Conservation (phyloP, 2,329 filamentous ascomycete genomes). For the Cercospora sp. region DNA sequence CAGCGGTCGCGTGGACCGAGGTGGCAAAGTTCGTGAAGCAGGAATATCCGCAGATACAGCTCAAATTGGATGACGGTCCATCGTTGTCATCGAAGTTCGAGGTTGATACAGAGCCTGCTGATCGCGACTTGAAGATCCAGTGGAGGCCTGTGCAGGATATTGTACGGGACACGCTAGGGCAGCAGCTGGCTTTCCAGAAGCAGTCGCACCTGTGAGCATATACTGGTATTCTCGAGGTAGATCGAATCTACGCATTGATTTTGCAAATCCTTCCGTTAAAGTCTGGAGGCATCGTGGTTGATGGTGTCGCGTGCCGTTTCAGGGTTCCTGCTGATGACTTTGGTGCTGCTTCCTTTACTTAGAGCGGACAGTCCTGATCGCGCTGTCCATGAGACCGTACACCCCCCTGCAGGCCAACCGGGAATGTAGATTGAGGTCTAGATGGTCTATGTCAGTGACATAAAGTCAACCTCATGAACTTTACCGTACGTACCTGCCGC, state of each 20-base stretch:
- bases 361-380: too few relatives aligned
- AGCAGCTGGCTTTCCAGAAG: slow-evolving; percentile 11
- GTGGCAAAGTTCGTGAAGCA: slow-evolving; percentile 23
- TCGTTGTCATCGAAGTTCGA: slow-evolving; percentile 9
- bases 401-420: neutral
- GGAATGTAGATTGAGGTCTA: neutral
- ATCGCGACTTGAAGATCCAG: slow-evolving; percentile 25
- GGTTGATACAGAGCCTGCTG: slow-evolving; percentile 22
- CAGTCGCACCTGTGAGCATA: slow-evolving; percentile 3
- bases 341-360: neutral
- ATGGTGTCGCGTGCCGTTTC: neutral
- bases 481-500: neutral
- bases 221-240: neutral
- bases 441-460: neutral
- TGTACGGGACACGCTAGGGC: slow-evolving; percentile 1
- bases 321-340: neutral
- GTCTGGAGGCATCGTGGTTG: neutral
- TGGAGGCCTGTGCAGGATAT: slow-evolving; percentile 15
- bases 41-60: slow-evolving; percentile 23
- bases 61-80: slow-evolving; percentile 16
- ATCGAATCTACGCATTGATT: neutral
- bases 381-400: neutral
- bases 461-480: neutral
- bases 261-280: neutral
- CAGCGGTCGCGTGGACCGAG: slow-evolving; percentile 23